Evolutionary conservation across 257 asterid species (phyloP), one percentile per base, ranked within the genome.

Genomic region (Scutellaria baicalensis): DNA sequence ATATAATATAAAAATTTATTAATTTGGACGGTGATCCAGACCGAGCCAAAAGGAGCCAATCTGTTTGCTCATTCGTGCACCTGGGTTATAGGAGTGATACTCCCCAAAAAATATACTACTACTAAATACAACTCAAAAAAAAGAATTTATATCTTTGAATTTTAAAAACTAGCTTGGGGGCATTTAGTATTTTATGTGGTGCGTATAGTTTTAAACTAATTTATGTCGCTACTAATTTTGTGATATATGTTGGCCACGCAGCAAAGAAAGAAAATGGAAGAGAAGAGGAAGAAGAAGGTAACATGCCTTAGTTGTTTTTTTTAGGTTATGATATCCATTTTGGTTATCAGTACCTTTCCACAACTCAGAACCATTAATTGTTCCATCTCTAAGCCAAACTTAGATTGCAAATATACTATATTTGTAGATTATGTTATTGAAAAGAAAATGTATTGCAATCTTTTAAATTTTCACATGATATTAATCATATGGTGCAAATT

Each of bases 271-370:
- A 66, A 50, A 44, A 66, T 8, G 58, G 21, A 10, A 48, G 50
- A 23, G 66, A 16, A 42, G 52, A 59, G 23, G 67, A 13, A 16
- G 75, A 48, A 76, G 66, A 51, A 12, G 63, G 17, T 66, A 40
- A 16, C 67, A 64, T 77, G 78, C 71, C 55, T 76, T 73, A 44
- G 71, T 72, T 77, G 84, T 67, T 80, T 72, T 40, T 72, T 64
- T 77, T 69, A 61, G 75, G 72, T 56, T 42, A 51, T 68, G 64
- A 75, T 52, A 33, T 50, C 45, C 52, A 20, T 18, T 16, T 64
- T 47, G 52, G 64, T 49, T 39, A 35, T 49, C 10, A n/a, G n/a
- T n/a, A 1, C 68, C 58, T 59, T 68, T 66, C 2, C 67, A 66
- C 61, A 38, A 20, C 56, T 14, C 48, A 43, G 21, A 56, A 71